These are phyloP conservation scores for Conticribra guillardii DNA, from an alignment of 108 stramenopile genomes.

Conservation along the genomic window DNA sequence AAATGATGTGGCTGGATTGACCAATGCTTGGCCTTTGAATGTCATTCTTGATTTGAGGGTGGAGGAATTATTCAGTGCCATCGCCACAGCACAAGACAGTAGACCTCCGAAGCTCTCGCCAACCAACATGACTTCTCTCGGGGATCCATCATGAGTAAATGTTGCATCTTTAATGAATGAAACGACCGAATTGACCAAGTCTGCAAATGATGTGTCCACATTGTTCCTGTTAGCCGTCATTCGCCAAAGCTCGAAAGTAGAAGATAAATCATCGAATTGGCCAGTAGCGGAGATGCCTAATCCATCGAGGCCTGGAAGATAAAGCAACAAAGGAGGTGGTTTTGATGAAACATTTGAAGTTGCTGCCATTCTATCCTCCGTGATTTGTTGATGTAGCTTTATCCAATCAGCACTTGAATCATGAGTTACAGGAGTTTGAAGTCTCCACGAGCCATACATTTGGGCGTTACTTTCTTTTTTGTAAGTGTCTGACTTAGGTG, in stretches of 20 bases:
- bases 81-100: slow-evolving; percentile 73
- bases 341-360: slow-evolving; percentile 3
- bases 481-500: slow-evolving; percentile 3
- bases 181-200: slow-evolving; percentile 53
- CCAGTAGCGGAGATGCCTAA: slow-evolving; percentile 80
- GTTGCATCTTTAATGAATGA: slow-evolving; percentile 60
- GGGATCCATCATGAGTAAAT: slow-evolving; percentile 6
- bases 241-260: slow-evolving; percentile 81
- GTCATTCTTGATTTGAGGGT: slow-evolving; percentile 16
- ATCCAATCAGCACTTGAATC: slow-evolving; percentile 28
- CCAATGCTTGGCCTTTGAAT: slow-evolving; percentile 73
- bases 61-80: slow-evolving; percentile 45
- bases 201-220: slow-evolving; percentile 59
- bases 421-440: slow-evolving; percentile 23
- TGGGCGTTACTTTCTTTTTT: slow-evolving; percentile 6
- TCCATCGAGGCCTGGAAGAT: slow-evolving; percentile 90
- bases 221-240: slow-evolving; percentile 59
- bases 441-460: slow-evolving; percentile 36
- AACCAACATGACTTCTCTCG: slow-evolving; percentile 69
- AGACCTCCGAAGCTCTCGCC: slow-evolving; percentile 91
- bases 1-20: slow-evolving; percentile 93
- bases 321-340: slow-evolving; percentile 55
- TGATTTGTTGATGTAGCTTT: slow-evolving; percentile 13
- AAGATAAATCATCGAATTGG: slow-evolving; percentile 83
- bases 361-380: slow-evolving; percentile 6